Evolutionary conservation across 352 stramenopile species (phyloP).

Genomic region (Phytophthora kernoviae): DNA sequence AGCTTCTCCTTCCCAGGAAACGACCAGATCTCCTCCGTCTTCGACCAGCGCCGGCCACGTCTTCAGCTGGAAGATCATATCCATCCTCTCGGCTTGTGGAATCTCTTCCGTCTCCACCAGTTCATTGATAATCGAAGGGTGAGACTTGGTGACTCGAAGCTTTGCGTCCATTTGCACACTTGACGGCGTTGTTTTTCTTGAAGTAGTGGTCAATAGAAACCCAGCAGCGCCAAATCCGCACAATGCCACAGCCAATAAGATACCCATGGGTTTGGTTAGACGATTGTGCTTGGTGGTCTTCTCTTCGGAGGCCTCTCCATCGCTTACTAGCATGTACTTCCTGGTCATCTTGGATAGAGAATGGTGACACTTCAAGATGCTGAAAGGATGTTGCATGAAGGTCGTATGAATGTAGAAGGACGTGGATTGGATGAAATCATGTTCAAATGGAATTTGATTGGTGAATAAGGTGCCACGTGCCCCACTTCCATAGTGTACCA

Average conservation of each 20-base stretch:
- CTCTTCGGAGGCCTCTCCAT: conserved; percentile 16
- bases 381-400: conserved; percentile 2
- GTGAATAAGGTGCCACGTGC: conserved; percentile 2
- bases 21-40: conserved; percentile 57
- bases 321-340: conserved; percentile 28
- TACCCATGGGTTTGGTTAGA: conserved; percentile 14
- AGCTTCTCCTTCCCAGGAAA: conserved; percentile 42
- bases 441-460: conserved; percentile 3
- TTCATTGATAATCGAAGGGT: too few species aligned
- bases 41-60: conserved; percentile 42
- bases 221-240: conserved; percentile 10
- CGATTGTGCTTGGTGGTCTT: conserved; percentile 4
- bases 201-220: conserved; percentile 9
- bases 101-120: too few species aligned
- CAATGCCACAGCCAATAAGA: conserved; percentile 10
- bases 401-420: conserved; percentile 1
- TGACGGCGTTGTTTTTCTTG: not conserved
- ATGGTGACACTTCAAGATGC: conserved; percentile 21
- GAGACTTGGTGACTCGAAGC: not conserved
- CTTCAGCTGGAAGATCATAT: conserved; percentile 30
- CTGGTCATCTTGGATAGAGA: conserved; percentile 7
- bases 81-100: not conserved
- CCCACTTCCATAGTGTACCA: too few species aligned
- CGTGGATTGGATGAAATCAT: conserved; percentile 4
- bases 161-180: not conserved